Evolutionary conservation across 1,284 basidiomycete genomes (phyloP), one percentile per base, ranked within the genome.

Genomic region (Athelia psychrophila): DNA sequence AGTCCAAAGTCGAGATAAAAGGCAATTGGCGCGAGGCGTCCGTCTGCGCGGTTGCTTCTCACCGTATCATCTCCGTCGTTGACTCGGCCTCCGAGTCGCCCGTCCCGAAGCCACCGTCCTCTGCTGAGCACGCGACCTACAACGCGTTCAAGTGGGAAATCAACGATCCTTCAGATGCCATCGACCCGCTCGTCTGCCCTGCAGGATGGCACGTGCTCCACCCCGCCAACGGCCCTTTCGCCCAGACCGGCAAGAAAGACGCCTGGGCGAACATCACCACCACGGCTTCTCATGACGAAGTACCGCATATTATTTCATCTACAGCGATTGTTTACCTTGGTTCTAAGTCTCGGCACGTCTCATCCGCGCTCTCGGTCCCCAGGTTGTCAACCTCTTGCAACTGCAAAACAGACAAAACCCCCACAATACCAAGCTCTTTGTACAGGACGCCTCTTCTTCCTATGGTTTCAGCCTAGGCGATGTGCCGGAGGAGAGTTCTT

Each of bases 221-320:
- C 20, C 72, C 67, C 55, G 61, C 65, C 16, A 78, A 79, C 55
- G 87, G 89, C 57, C 87, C 4, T 58, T 54, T 40, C 6, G 58
- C 60, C 20, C 61, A 63, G 45, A 47, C 55, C 48, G 64, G 60
- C 55, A 63, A 58, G 33, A 68, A 66, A 53, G 68, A 63, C 44
- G 74, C 72, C 64, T 84, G 74, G 66, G 71, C 81, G 56, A 88
- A 87, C 63, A 90, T 87, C 49, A 84, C 84, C 32, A 89, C 85
- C 8, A 96, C 93, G 0, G 87, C 84, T 75, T 95, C 95, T 51
- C 96, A 96, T 79, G 95, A 96, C 64, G 90, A 25, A 73, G 62
- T 2, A 22, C 12, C 2, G 25, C 19, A 44, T n/a, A 12, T 25
- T 32, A 36, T 22, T 44, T 52, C 16, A 54, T 10, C 52, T n/a